phyloP scores from a whole-genome alignment of 140 eudicot genomes.

The Cichorium intybus region DNA sequence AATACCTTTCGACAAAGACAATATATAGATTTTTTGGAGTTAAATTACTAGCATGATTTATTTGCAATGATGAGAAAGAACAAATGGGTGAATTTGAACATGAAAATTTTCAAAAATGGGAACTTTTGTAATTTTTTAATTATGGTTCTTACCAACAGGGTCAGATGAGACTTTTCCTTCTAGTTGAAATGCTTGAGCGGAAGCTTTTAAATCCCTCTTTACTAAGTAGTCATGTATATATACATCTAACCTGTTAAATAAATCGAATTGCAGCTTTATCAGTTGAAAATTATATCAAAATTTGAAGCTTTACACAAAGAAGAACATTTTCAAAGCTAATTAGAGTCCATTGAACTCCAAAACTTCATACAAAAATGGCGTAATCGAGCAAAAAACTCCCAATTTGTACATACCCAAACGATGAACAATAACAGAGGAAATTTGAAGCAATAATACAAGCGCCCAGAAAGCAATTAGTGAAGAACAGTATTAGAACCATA shows the following conservation, averaged over 20 bases:
- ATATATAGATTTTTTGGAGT: not conserved
- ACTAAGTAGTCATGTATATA: slow-evolving; percentile 92
- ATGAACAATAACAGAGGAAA: not conserved
- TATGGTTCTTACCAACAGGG: slow-evolving; percentile 79
- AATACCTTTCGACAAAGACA: slow-evolving; percentile 1
- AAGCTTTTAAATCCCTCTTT: slow-evolving; percentile 88
- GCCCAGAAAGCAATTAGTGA: too few relatives aligned
- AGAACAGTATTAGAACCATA: too few relatives aligned
- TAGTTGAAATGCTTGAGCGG: slow-evolving; percentile 96
- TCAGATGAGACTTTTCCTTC: slow-evolving; percentile 99
- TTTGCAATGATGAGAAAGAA: not conserved
- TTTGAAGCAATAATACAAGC: not conserved
- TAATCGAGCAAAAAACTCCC: not conserved
- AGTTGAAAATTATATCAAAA: not conserved
- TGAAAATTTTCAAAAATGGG: too few relatives aligned
- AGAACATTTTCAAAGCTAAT: not conserved
- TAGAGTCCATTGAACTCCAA: not conserved
- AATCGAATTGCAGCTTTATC: not conserved
- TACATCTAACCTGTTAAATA: slow-evolving; percentile 82
- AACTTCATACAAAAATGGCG: slow-evolving; percentile 1
- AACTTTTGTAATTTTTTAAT: too few relatives aligned
- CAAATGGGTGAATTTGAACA: not conserved
- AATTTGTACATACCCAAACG: not conserved
- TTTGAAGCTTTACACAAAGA: not conserved
- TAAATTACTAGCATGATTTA: not conserved